phyloP scores from a whole-genome alignment of 768 basidiomycete species.

The Serpula lacrymans region DNA sequence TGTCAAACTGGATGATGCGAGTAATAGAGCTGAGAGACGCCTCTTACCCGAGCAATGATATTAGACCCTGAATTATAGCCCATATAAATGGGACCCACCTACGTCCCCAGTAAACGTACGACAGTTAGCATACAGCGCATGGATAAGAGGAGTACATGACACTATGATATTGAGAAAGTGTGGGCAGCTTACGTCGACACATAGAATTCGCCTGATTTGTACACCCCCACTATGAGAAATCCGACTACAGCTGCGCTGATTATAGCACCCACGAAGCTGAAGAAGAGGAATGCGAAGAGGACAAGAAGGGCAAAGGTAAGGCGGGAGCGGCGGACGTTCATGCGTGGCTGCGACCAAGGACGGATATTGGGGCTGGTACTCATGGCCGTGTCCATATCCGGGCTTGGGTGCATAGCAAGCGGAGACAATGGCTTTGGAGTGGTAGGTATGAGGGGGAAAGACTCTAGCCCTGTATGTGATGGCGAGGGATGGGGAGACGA shows the following conservation, averaged over 20 bases:
- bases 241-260: conserved; percentile 36
- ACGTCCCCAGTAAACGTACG: too few species aligned
- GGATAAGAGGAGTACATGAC: background rate
- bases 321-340: conserved; percentile 35
- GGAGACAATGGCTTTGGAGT: background rate
- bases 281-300: conserved; percentile 30
- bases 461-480: conserved; percentile 5
- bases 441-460: too few species aligned
- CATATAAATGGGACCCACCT: conserved; percentile 44
- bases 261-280: conserved; percentile 36
- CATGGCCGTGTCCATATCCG: background rate
- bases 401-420: conserved; percentile 11
- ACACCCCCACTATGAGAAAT: conserved; percentile 37
- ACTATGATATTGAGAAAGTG: too few species aligned
- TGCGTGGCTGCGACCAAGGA: conserved; percentile 8
- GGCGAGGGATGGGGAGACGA: conserved; percentile 6
- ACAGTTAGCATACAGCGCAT: background rate
- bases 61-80: conserved; percentile 37
- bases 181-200: conserved; percentile 45
- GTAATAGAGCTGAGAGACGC: background rate
- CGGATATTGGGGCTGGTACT: background rate
- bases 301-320: conserved; percentile 38
- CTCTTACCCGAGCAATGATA: conserved; percentile 38
- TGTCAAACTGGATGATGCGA: too few species aligned
- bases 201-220: conserved; percentile 32